Evolutionary conservation across 495 filamentous ascomycete genomes (phyloP).

Genomic region (Haplographium delicatum): DNA sequence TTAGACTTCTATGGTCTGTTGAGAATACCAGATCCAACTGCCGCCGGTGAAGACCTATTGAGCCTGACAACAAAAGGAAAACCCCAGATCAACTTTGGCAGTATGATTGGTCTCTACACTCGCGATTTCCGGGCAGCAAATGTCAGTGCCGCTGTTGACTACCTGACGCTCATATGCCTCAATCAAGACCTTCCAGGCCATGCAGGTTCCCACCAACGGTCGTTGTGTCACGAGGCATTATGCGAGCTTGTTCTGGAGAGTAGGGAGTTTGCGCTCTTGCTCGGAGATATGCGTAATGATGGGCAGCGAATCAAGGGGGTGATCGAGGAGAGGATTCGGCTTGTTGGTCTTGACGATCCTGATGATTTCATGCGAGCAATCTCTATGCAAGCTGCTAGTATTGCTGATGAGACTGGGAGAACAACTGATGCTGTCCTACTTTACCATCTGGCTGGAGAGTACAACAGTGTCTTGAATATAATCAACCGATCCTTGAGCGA

Average conservation of each 20-base stretch:
- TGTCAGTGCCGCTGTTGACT: conserved; percentile 84
- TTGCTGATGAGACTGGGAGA: conserved; percentile 90
- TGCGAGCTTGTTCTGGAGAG: conserved; percentile 95
- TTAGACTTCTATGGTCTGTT: conserved; percentile 88
- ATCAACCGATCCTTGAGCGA: conserved; percentile 89
- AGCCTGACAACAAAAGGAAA: conserved; percentile 63
- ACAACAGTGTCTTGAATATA: conserved; percentile 82
- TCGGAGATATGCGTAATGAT: conserved; percentile 83
- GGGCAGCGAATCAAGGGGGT: conserved; percentile 76
- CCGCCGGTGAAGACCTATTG: conserved; percentile 66
- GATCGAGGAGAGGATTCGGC: conserved; percentile 79
- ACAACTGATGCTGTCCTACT: conserved; percentile 89
- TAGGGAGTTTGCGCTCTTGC: conserved; percentile 84
- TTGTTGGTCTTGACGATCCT: conserved; percentile 75
- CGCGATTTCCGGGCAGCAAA: conserved; percentile 87
- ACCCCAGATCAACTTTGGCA: conserved; percentile 90
- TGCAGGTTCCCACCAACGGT: conserved; percentile 67
- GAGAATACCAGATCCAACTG: conserved; percentile 69
- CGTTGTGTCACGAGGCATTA: conserved; percentile 85
- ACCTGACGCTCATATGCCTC: conserved; percentile 86
- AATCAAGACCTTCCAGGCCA: conserved; percentile 77
- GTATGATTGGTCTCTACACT: conserved; percentile 91
- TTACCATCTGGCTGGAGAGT: conserved; percentile 91
- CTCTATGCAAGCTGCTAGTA: conserved; percentile 80
- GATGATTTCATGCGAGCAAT: conserved; percentile 80